Conservation (phyloP, 148 eudicot species). For the Fagopyrum esculentum region DNA sequence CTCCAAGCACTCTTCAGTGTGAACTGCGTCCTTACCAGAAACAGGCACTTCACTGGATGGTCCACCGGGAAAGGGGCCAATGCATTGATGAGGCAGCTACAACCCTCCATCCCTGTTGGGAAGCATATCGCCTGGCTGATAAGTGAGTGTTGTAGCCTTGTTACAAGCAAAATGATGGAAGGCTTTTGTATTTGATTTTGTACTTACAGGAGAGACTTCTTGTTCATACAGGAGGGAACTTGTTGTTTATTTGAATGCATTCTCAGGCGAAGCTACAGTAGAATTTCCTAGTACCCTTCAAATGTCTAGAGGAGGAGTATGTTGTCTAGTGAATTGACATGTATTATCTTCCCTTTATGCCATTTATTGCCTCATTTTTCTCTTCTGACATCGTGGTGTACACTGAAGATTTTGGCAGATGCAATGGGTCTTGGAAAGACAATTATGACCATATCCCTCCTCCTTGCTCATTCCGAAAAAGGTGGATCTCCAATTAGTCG, state of each 20-base stretch:
- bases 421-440: slow-evolving; percentile 99
- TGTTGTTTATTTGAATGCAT: slow-evolving; percentile 76
- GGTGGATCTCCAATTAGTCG: slow-evolving; percentile 41
- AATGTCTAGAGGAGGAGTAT: slow-evolving; percentile 98
- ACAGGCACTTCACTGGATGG: slow-evolving; percentile 97
- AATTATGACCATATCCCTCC: slow-evolving; percentile 92
- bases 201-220: slow-evolving; percentile 3
- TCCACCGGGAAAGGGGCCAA: slow-evolving; percentile 68
- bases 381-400: slow-evolving; percentile 23
- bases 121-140: slow-evolving; percentile 85
- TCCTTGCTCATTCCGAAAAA: slow-evolving; percentile 72
- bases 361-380: slow-evolving; percentile 13
- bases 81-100: slow-evolving; percentile 67
- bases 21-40: slow-evolving; percentile 94
- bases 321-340: slow-evolving; percentile 10
- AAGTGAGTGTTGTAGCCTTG: slow-evolving; percentile 31
- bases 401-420: slow-evolving; percentile 88
- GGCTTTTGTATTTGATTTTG: not conserved
- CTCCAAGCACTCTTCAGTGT: slow-evolving; percentile 79
- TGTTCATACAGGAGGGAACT: slow-evolving; percentile 63
- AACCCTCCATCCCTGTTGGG: slow-evolving; percentile 97
- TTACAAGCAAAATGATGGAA: not conserved
- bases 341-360: not conserved
- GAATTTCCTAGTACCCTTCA: slow-evolving; percentile 97
- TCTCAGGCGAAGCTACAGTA: slow-evolving; percentile 87